A percentile compares a stretch with the other conserved stretches of the same genome.
These are phyloP conservation scores for Sungouiozyma intestinalis DNA, from an alignment of 805 yeast genomes.

Conservation along the genomic window DNA sequence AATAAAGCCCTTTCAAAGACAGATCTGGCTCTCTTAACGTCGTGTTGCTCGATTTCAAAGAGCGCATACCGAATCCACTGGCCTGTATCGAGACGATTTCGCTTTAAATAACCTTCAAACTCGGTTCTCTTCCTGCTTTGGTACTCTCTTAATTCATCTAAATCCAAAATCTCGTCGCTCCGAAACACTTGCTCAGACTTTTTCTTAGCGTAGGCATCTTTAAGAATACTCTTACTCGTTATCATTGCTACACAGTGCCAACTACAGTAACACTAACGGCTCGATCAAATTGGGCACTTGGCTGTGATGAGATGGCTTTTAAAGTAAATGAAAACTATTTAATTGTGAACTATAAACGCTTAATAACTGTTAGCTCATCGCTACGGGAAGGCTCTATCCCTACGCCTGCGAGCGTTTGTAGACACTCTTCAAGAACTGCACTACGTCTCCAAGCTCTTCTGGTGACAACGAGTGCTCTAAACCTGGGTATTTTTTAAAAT, in stretches of 20 bases:
- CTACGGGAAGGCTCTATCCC: no score
- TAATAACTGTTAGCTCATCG: no score
- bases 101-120: conserved; percentile 76
- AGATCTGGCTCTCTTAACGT: conserved; percentile 70
- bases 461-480: conserved; percentile 60
- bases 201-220: conserved; percentile 43
- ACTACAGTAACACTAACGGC: no score
- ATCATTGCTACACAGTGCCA: no score
- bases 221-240: conserved; percentile 52
- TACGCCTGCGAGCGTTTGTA: no score
- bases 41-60: conserved; percentile 76
- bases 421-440: conserved; percentile 33
- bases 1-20: conserved; percentile 79
- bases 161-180: conserved; percentile 45
- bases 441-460: conserved; percentile 52
- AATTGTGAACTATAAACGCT: no score
- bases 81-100: conserved; percentile 69
- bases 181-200: conserved; percentile 28
- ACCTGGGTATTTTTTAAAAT: conserved; percentile 48
- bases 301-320: neutral
- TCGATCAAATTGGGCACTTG: no score
- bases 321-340: no score
- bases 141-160: conserved; percentile 68
- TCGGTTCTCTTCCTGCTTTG: conserved; percentile 73
- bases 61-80: conserved; percentile 91